Percentiles rank a stretch among this genome's conserved stretches.
These are phyloP conservation scores for Trichoderma endophyticum DNA, from an alignment of 2,329 filamentous ascomycete species.

Conservation along the genomic window DNA sequence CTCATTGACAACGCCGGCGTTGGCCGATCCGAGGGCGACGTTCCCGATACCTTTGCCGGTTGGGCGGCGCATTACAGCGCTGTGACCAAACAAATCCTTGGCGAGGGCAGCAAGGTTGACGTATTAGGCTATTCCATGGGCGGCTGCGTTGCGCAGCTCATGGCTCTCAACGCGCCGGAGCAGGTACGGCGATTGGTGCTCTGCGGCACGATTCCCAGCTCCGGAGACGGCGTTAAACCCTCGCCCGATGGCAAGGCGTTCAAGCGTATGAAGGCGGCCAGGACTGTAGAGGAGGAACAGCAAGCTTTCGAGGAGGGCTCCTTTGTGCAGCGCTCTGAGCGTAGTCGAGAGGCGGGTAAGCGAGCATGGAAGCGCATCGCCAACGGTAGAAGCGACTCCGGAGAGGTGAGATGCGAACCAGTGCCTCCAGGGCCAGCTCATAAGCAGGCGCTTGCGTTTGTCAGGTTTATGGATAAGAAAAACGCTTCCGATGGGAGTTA, in stretches of 20 bases:
- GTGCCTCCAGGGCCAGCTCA: slow-evolving; percentile 28
- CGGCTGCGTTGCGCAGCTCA: slow-evolving; percentile 44
- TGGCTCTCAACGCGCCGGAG: slow-evolving; percentile 39
- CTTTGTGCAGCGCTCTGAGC: slow-evolving; percentile 31
- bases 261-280: slow-evolving; percentile 32
- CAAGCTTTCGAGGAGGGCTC: slow-evolving; percentile 34
- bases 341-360: slow-evolving; percentile 32
- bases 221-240: slow-evolving; percentile 33
- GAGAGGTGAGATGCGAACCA: slow-evolving; percentile 26
- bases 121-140: slow-evolving; percentile 51
- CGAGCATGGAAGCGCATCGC: slow-evolving; percentile 36
- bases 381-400: slow-evolving; percentile 22
- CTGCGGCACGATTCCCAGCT: slow-evolving; percentile 43
- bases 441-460: slow-evolving; percentile 34
- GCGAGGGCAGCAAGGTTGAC: slow-evolving; percentile 36
- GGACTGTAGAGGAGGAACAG: slow-evolving; percentile 33
- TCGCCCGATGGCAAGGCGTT: slow-evolving; percentile 32
- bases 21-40: slow-evolving; percentile 42
- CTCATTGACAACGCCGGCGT: slow-evolving; percentile 46
- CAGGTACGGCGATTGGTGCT: slow-evolving; percentile 42
- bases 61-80: slow-evolving; percentile 36
- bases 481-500: slow-evolving; percentile 34
- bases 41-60: slow-evolving; percentile 32
- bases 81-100: slow-evolving; percentile 37
- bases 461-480: slow-evolving; percentile 36